These are phyloP conservation scores for Massariosphaeria phaeospora DNA, from an alignment of 495 filamentous ascomycete genomes.

Conservation along the genomic window DNA sequence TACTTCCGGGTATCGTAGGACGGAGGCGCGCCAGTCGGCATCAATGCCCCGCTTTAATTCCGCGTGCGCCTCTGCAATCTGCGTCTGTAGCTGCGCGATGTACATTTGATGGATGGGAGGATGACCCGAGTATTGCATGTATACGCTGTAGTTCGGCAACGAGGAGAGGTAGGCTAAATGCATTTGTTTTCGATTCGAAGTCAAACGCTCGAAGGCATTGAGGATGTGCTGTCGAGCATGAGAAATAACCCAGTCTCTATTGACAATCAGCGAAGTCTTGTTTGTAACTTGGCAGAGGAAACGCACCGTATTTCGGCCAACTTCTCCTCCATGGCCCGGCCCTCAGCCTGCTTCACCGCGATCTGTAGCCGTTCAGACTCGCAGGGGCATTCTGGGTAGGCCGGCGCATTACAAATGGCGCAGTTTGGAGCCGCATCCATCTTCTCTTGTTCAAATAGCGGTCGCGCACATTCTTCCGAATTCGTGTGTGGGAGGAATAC, in stretches of 20 bases:
- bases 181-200: constrained; percentile 54
- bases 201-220: constrained; percentile 59
- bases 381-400: constrained; percentile 56
- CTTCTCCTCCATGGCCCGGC: constrained; percentile 57
- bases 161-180: constrained; percentile 53
- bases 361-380: constrained; percentile 63
- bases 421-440: constrained; percentile 52
- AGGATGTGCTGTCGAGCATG: constrained; percentile 68
- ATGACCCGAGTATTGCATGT: constrained; percentile 42
- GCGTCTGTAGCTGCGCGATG: constrained; percentile 31
- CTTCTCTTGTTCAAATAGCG: constrained; percentile 11
- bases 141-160: constrained; percentile 54
- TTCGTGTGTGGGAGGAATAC: background rate
- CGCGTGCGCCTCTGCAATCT: constrained; percentile 55
- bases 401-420: constrained; percentile 62
- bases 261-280: no score
- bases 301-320: constrained; percentile 61
- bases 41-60: constrained; percentile 64
- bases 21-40: constrained; percentile 65
- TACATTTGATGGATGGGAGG: constrained; percentile 36
- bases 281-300: no score
- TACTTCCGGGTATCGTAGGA: constrained; percentile 67
- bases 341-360: constrained; percentile 61
- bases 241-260: constrained; percentile 63
- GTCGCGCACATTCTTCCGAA: constrained; percentile 10